phyloP scores from a whole-genome alignment of 768 basidiomycete species.

The Podaxis mareebaensis region DNA sequence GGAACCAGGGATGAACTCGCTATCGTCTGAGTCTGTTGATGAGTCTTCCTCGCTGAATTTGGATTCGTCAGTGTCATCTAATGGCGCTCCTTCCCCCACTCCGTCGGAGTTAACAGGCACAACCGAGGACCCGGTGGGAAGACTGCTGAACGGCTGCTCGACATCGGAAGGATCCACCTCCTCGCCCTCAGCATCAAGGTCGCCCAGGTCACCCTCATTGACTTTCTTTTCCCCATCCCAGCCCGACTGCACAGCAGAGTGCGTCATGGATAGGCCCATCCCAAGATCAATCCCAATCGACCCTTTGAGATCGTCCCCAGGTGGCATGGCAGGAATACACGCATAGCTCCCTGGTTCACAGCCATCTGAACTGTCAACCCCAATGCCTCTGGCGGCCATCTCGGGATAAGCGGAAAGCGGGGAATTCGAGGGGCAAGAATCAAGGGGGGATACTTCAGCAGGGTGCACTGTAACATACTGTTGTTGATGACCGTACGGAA shows the following conservation, averaged over 20 bases:
- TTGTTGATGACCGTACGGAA: slow-evolving; percentile 8
- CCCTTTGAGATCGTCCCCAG: slow-evolving; percentile 5
- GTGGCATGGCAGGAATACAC: background rate
- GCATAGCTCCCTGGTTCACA: slow-evolving; percentile 1
- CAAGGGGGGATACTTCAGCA: slow-evolving; percentile 28
- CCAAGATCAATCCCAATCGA: slow-evolving; percentile 8
- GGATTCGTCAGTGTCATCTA: slow-evolving; percentile 20
- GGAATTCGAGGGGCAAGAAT: slow-evolving; percentile 23
- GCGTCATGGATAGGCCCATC: background rate
- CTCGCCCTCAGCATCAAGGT: slow-evolving; percentile 20
- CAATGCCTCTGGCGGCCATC: background rate
- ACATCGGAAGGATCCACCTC: slow-evolving; percentile 11
- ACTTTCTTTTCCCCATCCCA: slow-evolving; percentile 9
- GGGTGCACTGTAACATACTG: slow-evolving; percentile 25
- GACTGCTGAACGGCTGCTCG: slow-evolving; percentile 6
- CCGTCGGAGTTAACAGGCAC: slow-evolving; percentile 18
- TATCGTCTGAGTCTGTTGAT: slow-evolving; percentile 26
- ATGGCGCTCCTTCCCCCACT: slow-evolving; percentile 27
- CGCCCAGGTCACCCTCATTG: slow-evolving; percentile 13
- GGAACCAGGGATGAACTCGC: slow-evolving; percentile 32
- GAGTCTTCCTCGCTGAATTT: slow-evolving; percentile 14
- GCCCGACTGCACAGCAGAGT: background rate
- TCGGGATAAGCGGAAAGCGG: slow-evolving; percentile 8
- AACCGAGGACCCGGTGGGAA: background rate
- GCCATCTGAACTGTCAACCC: background rate